Conservation (phyloP, 2,329 filamentous ascomycete species). For the Aspergillus aculeatus region DNA sequence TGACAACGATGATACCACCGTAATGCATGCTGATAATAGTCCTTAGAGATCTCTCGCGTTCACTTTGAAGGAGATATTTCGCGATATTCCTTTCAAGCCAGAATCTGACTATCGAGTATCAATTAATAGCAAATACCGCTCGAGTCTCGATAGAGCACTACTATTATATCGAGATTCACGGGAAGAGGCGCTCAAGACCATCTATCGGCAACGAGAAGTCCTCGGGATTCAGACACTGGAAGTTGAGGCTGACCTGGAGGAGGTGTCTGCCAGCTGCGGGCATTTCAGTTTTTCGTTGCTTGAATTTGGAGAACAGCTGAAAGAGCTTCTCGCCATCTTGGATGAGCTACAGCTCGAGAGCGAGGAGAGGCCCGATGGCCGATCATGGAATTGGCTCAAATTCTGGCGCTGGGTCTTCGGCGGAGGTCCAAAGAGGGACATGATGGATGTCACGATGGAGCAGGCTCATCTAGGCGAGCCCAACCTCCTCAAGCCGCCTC, state of each 20-base stretch:
- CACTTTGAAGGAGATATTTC: slow-evolving; percentile 83
- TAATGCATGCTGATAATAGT: slow-evolving; percentile 9
- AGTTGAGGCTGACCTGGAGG: slow-evolving; percentile 89
- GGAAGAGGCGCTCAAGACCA: slow-evolving; percentile 69
- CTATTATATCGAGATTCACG: slow-evolving; percentile 74
- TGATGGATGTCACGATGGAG: neutral
- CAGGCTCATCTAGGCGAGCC: neutral
- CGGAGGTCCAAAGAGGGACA: slow-evolving; percentile 23
- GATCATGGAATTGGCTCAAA: slow-evolving; percentile 80
- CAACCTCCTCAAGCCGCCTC: neutral
- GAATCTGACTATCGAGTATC: slow-evolving; percentile 66
- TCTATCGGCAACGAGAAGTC: slow-evolving; percentile 79
- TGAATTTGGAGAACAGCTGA: slow-evolving; percentile 87
- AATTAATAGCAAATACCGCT: slow-evolving; percentile 75
- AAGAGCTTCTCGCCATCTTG: slow-evolving; percentile 75
- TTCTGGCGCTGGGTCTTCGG: slow-evolving; percentile 61
- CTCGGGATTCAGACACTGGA: slow-evolving; percentile 67
- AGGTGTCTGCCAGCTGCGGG: slow-evolving; percentile 95
- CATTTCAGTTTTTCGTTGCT: slow-evolving; percentile 92
- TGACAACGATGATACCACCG: neutral
- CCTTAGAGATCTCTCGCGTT: slow-evolving; percentile 79
- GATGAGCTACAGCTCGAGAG: slow-evolving; percentile 75
- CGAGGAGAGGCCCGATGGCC: slow-evolving; percentile 60
- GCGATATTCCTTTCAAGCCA: slow-evolving; percentile 77
- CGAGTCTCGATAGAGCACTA: slow-evolving; percentile 77